Percentiles rank a stretch among this genome's conserved stretches.
phyloP scores from a whole-genome alignment of 2,329 filamentous ascomycete species.

The Aspergillus fumigatiaffinis region DNA sequence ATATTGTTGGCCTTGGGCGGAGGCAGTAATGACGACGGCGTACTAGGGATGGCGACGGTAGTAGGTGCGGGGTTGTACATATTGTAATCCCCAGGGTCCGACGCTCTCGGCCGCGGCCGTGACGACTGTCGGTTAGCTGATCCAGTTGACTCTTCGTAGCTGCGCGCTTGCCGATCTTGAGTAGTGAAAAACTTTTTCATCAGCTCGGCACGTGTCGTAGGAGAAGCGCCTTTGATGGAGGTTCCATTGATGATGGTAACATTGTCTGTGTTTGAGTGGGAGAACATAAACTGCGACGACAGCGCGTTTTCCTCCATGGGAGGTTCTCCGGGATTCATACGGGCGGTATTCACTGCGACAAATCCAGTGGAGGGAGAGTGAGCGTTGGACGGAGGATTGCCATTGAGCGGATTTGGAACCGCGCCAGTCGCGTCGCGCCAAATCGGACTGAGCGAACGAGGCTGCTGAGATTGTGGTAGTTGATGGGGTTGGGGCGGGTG shows the following conservation, averaged over 20 bases:
- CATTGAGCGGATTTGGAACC: constrained; percentile 21
- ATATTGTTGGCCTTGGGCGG: constrained; percentile 42
- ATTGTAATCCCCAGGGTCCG: constrained; percentile 35
- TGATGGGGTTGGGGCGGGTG: constrained; percentile 14
- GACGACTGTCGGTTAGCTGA: constrained; percentile 26
- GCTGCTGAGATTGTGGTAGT: constrained; percentile 17
- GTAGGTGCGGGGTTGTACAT: constrained; percentile 41
- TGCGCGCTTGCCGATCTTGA: constrained; percentile 49
- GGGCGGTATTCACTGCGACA: constrained; percentile 55
- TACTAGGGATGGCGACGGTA: constrained; percentile 53
- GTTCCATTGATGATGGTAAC: constrained; percentile 47
- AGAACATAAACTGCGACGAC: constrained; percentile 38
- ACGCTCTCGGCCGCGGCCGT: constrained; percentile 28
- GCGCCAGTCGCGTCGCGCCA: constrained; percentile 35
- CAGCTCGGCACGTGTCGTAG: constrained; percentile 55
- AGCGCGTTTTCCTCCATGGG: constrained; percentile 27
- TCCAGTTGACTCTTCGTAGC: constrained; percentile 28
- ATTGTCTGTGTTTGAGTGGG: constrained; percentile 42
- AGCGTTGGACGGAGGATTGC: constrained; percentile 29
- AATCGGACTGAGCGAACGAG: constrained; percentile 32
- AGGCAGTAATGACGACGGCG: constrained; percentile 50
- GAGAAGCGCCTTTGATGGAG: constrained; percentile 51
- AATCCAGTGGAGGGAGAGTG: constrained; percentile 52
- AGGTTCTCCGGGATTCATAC: constrained; percentile 37
- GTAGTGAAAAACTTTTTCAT: constrained; percentile 61